phyloP scores from a whole-genome alignment of 495 filamentous ascomycete genomes.

The Chaetomidium leptoderma region DNA sequence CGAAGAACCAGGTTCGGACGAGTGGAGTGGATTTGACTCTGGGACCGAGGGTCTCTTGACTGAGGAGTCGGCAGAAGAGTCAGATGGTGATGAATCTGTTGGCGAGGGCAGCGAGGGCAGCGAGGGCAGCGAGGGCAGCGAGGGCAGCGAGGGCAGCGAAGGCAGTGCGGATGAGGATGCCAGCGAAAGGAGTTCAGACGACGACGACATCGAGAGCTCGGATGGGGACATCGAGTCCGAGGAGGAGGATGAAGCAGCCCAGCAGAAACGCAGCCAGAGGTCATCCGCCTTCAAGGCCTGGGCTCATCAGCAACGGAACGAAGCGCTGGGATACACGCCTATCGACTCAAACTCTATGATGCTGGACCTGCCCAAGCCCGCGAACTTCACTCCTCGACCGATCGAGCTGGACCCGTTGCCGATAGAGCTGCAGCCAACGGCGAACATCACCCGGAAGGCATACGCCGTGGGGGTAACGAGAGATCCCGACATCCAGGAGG shows the following conservation, averaged over 20 bases:
- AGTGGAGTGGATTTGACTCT: slow-evolving; percentile 40
- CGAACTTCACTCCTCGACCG: slow-evolving; percentile 56
- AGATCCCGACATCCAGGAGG: slow-evolving; percentile 65
- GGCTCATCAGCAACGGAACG: slow-evolving; percentile 81
- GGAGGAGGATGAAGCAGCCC: slow-evolving; percentile 33
- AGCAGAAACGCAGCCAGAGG: slow-evolving; percentile 32
- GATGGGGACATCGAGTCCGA: slow-evolving; percentile 29
- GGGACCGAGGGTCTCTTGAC: slow-evolving; percentile 22
- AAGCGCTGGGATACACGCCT: slow-evolving; percentile 54
- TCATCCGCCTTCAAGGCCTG: slow-evolving; percentile 86
- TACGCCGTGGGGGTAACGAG: slow-evolving; percentile 72
- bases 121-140: slow-evolving; percentile 22
- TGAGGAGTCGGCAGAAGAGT: slow-evolving; percentile 22
- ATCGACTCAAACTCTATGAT: slow-evolving; percentile 26
- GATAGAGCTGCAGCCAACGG: slow-evolving; percentile 62
- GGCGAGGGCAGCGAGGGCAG: slow-evolving; percentile 21
- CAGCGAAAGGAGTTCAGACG: slow-evolving; percentile 17
- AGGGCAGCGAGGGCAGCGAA: slow-evolving; percentile 20
- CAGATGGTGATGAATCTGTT: slow-evolving; percentile 17
- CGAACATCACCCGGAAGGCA: slow-evolving; percentile 62
- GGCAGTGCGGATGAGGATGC: slow-evolving; percentile 24
- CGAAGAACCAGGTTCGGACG: slow-evolving; percentile 30
- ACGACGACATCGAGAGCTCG: slow-evolving; percentile 30
- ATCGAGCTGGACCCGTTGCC: slow-evolving; percentile 73
- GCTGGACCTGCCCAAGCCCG: slow-evolving; percentile 42